phyloP scores from a whole-genome alignment of 352 stramenopile species.

The Plasmopara muralis region DNA sequence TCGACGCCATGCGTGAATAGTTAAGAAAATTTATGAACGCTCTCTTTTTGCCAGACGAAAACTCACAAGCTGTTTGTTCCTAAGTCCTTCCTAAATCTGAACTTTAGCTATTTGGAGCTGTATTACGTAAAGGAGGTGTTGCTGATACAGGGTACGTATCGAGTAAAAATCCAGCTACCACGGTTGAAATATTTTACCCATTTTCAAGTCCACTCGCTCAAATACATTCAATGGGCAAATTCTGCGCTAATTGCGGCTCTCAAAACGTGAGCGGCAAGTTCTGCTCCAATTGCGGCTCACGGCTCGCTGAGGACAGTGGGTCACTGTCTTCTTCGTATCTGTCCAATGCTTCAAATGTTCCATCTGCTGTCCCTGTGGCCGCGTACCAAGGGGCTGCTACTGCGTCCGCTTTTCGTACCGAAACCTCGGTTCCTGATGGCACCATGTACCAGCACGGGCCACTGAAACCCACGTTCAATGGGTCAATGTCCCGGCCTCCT shows the following conservation, averaged over 20 bases:
- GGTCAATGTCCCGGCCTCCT: conserved; percentile 6
- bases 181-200: neutral
- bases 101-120: too few relatives aligned
- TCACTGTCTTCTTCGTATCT: conserved; percentile 5
- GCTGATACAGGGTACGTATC: neutral
- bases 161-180: neutral
- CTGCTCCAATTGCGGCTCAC: conserved; percentile 55
- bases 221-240: conserved; percentile 62
- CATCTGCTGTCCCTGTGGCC: conserved; percentile 16
- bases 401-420: conserved; percentile 20
- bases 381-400: conserved; percentile 15
- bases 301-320: conserved; percentile 21
- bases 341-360: neutral
- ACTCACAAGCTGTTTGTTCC: too few relatives aligned
- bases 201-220: neutral
- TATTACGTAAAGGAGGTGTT: too few relatives aligned
- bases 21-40: too few relatives aligned
- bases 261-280: conserved; percentile 47
- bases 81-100: too few relatives aligned
- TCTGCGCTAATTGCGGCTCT: conserved; percentile 54
- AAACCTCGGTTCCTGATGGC: conserved; percentile 17
- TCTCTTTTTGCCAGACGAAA: too few relatives aligned
- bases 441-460: conserved; percentile 15
- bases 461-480: conserved; percentile 6
- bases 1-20: too few relatives aligned